These are phyloP conservation scores for Vitis hybrid DNA, from an alignment of 177 flowering plant species.

Conservation along the genomic window DNA sequence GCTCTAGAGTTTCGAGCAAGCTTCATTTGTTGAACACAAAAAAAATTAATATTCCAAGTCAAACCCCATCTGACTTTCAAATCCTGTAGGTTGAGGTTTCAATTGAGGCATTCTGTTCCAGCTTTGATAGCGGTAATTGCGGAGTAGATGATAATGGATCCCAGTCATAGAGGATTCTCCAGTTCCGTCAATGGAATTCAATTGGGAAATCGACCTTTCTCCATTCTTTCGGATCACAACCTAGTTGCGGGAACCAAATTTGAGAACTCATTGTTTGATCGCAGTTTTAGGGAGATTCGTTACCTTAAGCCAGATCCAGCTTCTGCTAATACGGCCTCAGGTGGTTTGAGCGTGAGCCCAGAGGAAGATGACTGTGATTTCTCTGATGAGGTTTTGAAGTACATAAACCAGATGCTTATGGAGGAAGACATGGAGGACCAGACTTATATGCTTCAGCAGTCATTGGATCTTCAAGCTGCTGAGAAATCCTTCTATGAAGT, in stretches of 20 bases:
- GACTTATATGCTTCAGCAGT: conserved; percentile 67
- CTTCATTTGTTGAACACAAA: no score
- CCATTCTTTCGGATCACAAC: conserved; percentile 24
- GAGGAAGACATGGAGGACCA: conserved; percentile 87
- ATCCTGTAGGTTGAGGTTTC: neutral
- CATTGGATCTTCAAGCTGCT: conserved; percentile 75
- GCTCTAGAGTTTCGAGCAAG: no score
- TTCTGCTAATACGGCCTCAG: conserved; percentile 3
- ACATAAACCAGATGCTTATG: conserved; percentile 79
- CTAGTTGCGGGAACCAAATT: conserved; percentile 29
- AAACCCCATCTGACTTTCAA: no score
- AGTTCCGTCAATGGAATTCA: conserved; percentile 33
- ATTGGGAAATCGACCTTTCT: conserved; percentile 22
- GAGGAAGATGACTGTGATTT: conserved; percentile 76
- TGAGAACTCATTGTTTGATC: conserved; percentile 23
- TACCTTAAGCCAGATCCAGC: conserved; percentile 19
- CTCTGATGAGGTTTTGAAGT: conserved; percentile 63
- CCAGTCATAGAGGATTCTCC: conserved; percentile 26
- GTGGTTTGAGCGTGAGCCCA: conserved; percentile 11
- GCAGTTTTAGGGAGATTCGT: conserved; percentile 15
- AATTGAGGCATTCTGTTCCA: neutral
- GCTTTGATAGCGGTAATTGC: neutral
- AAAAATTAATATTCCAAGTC: no score
- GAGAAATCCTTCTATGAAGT: conserved; percentile 79
- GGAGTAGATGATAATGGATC: conserved; percentile 54